Evolutionary conservation across 352 stramenopile species (phyloP).

Genomic region (Peronospora farinosa): DNA sequence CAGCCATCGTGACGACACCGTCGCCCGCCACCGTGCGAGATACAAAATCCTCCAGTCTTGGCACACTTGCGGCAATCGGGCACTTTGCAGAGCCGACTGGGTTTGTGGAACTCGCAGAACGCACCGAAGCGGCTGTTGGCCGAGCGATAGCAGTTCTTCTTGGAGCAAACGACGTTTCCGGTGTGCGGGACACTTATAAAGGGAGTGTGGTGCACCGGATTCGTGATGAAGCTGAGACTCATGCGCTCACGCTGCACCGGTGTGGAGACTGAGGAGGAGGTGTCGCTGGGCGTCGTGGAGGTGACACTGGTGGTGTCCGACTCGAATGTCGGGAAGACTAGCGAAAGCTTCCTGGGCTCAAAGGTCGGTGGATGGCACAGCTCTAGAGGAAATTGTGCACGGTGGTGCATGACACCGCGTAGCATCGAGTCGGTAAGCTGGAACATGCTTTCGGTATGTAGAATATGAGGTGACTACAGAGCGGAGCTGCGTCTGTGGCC

Average conservation of each 20-base stretch:
- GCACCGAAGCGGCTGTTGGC: conserved; percentile 40
- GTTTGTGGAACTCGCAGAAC: conserved; percentile 65
- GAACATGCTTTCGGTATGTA: conserved; percentile 17
- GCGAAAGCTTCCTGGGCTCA: conserved; percentile 12
- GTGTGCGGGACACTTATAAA: conserved; percentile 1
- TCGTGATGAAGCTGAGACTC: conserved; percentile 61
- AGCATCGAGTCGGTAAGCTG: conserved; percentile 25
- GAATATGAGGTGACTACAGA: conserved; percentile 9
- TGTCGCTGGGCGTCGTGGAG: conserved; percentile 25
- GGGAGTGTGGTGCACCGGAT: conserved; percentile 13
- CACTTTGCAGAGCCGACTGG: conserved; percentile 59
- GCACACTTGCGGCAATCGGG: conserved; percentile 51
- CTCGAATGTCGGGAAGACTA: conserved; percentile 16
- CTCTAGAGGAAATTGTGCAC: conserved; percentile 23
- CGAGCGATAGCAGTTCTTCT: conserved; percentile 57
- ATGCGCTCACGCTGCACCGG: conserved; percentile 34
- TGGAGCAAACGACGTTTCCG: conserved; percentile 37
- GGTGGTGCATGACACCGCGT: conserved; percentile 20
- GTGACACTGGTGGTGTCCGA: conserved; percentile 24
- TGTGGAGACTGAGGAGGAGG: conserved; percentile 11
- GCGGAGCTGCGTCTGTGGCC: conserved; percentile 22
- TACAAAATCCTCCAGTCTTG: conserved; percentile 74
- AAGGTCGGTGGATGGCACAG: conserved; percentile 23
- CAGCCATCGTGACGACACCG: conserved; percentile 48
- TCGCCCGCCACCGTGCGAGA: conserved; percentile 58